Conservation (phyloP, 495 filamentous ascomycete genomes). For the Cercophora newfieldiana region DNA sequence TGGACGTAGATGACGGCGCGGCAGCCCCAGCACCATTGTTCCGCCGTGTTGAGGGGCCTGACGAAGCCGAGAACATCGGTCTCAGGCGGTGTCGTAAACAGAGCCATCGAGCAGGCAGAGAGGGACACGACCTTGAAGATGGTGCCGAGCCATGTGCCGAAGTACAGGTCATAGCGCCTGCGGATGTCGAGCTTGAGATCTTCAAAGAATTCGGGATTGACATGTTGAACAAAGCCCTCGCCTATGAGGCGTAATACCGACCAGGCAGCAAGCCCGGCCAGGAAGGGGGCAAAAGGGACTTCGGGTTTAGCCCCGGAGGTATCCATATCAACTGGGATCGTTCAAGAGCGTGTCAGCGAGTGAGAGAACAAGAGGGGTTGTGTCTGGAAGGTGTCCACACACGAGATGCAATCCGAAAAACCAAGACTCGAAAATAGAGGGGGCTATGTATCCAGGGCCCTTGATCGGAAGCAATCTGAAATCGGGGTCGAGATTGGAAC, state of each 20-base stretch:
- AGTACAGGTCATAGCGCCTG: slow-evolving; percentile 27
- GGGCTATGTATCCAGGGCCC: too few species aligned
- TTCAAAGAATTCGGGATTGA: slow-evolving; percentile 22
- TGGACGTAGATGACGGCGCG: slow-evolving; percentile 29
- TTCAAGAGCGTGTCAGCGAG: neutral
- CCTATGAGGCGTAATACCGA: slow-evolving; percentile 7
- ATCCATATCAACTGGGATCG: neutral
- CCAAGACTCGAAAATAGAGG: too few species aligned
- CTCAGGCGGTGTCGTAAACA: slow-evolving; percentile 21
- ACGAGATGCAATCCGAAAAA: neutral
- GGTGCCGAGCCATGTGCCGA: slow-evolving; percentile 25
- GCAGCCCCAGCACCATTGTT: slow-evolving; percentile 33
- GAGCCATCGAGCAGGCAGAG: slow-evolving; percentile 17
- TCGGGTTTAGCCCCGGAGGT: slow-evolving; percentile 8
- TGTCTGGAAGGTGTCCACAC: neutral
- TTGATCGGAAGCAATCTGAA: too few species aligned
- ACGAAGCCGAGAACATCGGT: slow-evolving; percentile 24
- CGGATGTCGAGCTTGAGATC: slow-evolving; percentile 25
- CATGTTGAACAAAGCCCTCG: slow-evolving; percentile 17
- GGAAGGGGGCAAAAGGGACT: slow-evolving; percentile 25
- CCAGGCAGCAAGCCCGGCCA: slow-evolving; percentile 25
- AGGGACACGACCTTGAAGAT: slow-evolving; percentile 25
- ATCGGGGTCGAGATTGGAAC: too few species aligned
- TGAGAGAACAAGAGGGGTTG: neutral
- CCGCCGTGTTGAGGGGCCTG: slow-evolving; percentile 22